Conservation (phyloP, 768 basidiomycete species). For the Russula sp. region DNA sequence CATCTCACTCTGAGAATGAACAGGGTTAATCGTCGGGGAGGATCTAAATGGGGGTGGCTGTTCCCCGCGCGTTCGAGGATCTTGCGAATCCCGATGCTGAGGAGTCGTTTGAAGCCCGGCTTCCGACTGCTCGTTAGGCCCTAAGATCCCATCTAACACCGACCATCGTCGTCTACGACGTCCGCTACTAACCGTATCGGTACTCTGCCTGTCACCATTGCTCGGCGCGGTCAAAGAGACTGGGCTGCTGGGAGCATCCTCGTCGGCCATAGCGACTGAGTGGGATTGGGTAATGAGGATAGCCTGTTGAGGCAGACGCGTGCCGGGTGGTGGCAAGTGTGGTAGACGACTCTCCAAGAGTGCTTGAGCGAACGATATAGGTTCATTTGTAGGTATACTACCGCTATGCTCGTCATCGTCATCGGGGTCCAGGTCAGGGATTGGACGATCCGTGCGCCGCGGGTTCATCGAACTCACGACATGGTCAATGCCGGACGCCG, state of each 20-base stretch:
- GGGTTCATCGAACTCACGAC: slow-evolving; percentile 13
- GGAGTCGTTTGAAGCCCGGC: neutral
- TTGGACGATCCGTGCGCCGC: slow-evolving; percentile 19
- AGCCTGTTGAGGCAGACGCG: slow-evolving; percentile 58
- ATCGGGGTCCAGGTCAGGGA: slow-evolving; percentile 34
- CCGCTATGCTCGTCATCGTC: slow-evolving; percentile 18
- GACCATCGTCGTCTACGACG: slow-evolving; percentile 68
- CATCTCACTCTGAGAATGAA: slow-evolving; percentile 2
- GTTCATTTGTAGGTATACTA: slow-evolving; percentile 40
- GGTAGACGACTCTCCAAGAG: slow-evolving; percentile 76
- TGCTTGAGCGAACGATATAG: slow-evolving; percentile 67
- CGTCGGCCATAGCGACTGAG: slow-evolving; percentile 36
- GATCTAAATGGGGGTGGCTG: neutral
- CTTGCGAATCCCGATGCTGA: slow-evolving; percentile 4
- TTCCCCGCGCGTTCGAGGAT: neutral
- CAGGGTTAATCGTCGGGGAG: neutral
- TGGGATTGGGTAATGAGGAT: slow-evolving; percentile 52
- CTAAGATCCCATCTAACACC: slow-evolving; percentile 47
- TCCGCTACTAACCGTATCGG: slow-evolving; percentile 28
- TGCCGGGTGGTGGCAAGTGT: slow-evolving; percentile 64
- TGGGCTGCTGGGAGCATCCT: slow-evolving; percentile 40
- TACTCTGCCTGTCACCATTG: slow-evolving; percentile 20
- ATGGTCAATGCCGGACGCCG: slow-evolving; percentile 28
- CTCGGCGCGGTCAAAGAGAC: slow-evolving; percentile 41
- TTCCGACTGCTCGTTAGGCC: slow-evolving; percentile 26